phyloP scores from a whole-genome alignment of 2,329 filamentous ascomycete genomes.

The Pyrenophora seminiperda region DNA sequence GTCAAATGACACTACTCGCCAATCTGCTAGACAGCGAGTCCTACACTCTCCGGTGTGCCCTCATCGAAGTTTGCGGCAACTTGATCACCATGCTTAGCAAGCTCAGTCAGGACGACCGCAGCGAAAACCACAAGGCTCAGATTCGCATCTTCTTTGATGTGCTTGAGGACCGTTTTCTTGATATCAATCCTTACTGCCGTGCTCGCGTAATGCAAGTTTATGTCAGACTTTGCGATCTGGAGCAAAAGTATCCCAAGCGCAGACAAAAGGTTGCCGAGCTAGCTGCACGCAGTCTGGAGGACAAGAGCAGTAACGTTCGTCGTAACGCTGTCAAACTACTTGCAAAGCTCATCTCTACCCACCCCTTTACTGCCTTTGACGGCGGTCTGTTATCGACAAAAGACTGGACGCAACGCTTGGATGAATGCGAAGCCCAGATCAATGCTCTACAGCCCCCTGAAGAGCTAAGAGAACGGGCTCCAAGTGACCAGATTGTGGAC shows the following conservation, averaged over 20 bases:
- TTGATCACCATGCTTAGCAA: slow-evolving; percentile 89
- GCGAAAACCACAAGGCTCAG: slow-evolving; percentile 91
- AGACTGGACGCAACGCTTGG: slow-evolving; percentile 82
- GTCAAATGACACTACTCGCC: slow-evolving; percentile 93
- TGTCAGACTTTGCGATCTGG: slow-evolving; percentile 87
- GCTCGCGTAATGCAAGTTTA: slow-evolving; percentile 93
- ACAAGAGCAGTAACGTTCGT: slow-evolving; percentile 97
- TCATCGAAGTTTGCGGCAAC: slow-evolving; percentile 97
- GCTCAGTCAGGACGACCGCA: slow-evolving; percentile 76
- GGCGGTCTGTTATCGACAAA: slow-evolving; percentile 77
- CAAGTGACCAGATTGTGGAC: slow-evolving; percentile 73
- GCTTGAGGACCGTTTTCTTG: slow-evolving; percentile 91
- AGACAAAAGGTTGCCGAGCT: slow-evolving; percentile 86
- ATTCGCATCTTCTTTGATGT: slow-evolving; percentile 98
- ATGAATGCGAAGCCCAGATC: slow-evolving; percentile 82
- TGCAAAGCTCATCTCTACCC: slow-evolving; percentile 85
- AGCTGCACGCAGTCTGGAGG: slow-evolving; percentile 85
- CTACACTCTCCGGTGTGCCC: slow-evolving; percentile 87
- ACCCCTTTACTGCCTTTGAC: slow-evolving; percentile 74
- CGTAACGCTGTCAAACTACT: slow-evolving; percentile 94
- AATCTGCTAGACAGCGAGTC: slow-evolving; percentile 98
- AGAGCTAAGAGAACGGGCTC: slow-evolving; percentile 70
- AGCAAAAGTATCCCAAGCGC: slow-evolving; percentile 86
- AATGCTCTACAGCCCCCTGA: slow-evolving; percentile 79
- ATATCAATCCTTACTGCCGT: slow-evolving; percentile 95